Evolutionary conservation across 257 asterid genomes (phyloP).

Genomic region (Nemophila menziesii): DNA sequence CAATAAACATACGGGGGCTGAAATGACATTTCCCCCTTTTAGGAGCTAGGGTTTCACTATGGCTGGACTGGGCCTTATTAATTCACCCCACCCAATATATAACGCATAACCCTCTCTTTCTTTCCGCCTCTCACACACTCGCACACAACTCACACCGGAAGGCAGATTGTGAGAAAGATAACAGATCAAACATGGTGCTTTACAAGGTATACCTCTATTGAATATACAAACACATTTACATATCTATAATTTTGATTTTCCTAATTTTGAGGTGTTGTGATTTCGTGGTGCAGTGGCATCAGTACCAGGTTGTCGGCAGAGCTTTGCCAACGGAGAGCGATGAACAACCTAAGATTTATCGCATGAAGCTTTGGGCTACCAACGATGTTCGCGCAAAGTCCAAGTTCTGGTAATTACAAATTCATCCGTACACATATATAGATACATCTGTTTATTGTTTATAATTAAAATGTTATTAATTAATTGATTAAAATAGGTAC

Average conservation of each 20-base stretch:
- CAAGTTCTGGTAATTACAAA: constrained; percentile 47
- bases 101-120: constrained; percentile 4
- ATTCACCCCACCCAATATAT: background rate
- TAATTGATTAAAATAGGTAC: constrained; percentile 34
- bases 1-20: background rate
- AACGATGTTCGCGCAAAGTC: constrained; percentile 92
- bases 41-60: background rate
- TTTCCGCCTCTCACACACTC: constrained; percentile 12
- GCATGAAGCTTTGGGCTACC: constrained; percentile 95
- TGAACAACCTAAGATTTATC: constrained; percentile 75
- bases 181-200: constrained; percentile 30
- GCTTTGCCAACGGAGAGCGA: constrained; percentile 78
- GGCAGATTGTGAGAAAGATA: constrained; percentile 9
- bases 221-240: background rate
- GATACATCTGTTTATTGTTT: background rate
- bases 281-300: constrained; percentile 55
- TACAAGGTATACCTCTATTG: constrained; percentile 20
- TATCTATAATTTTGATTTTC: background rate
- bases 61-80: background rate
- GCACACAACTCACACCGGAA: constrained; percentile 4
- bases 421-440: background rate
- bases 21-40: background rate
- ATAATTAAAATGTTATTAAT: background rate
- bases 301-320: constrained; percentile 92
- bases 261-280: background rate